Percentiles rank a stretch among this genome's conserved stretches.
These are phyloP conservation scores for Beauveria australis DNA, from an alignment of 2,329 filamentous ascomycete species.

Conservation along the genomic window DNA sequence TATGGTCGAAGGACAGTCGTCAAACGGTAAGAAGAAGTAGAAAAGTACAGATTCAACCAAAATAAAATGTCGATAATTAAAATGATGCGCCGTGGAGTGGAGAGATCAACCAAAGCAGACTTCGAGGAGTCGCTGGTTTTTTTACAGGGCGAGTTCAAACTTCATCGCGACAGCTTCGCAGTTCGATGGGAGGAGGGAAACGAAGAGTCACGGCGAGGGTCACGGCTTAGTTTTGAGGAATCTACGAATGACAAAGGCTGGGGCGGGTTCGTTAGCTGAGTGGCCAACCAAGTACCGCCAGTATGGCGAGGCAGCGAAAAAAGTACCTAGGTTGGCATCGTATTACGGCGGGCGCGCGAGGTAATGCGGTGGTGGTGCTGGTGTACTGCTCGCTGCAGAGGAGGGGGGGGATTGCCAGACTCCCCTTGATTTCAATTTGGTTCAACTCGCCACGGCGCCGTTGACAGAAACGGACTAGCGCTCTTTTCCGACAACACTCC, in stretches of 20 bases:
- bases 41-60: constrained; percentile 14
- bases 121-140: constrained; percentile 43
- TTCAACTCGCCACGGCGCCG: constrained; percentile 5
- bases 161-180: constrained; percentile 42
- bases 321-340: not conserved
- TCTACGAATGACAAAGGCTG: constrained; percentile 16
- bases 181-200: constrained; percentile 39
- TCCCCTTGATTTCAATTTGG: constrained; percentile 9
- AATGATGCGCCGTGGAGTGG: constrained; percentile 28
- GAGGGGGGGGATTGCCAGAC: not conserved
- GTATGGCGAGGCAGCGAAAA: not conserved
- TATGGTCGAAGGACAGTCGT: constrained; percentile 12
- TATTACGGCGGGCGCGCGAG: not conserved
- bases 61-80: constrained; percentile 13
- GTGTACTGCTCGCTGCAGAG: not conserved
- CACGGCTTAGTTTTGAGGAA: constrained; percentile 30
- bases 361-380: not conserved
- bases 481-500: not conserved
- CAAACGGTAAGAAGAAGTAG: constrained; percentile 10
- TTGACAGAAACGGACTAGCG: not conserved
- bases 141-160: constrained; percentile 44
- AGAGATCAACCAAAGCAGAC: constrained; percentile 41
- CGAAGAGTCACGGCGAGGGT: constrained; percentile 18
- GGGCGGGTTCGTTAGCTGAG: not conserved
- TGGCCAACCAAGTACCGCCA: not conserved